These are phyloP conservation scores for Actinidia polygama DNA, from an alignment of 179 eudicot genomes.

Conservation along the genomic window DNA sequence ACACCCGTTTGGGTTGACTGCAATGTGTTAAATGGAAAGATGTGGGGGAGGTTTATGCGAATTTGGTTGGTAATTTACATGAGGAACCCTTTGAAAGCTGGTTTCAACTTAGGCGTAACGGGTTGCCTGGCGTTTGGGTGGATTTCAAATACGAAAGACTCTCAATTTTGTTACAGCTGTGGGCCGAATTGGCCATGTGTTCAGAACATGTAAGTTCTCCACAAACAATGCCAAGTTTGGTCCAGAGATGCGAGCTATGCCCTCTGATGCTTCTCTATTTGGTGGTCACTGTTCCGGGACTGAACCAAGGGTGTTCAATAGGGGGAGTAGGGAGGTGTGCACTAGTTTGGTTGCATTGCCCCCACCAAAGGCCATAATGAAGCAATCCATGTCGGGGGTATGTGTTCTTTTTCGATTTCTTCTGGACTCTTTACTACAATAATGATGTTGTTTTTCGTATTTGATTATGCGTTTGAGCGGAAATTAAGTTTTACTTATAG, in stretches of 20 bases:
- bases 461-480: background rate
- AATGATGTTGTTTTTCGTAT: background rate
- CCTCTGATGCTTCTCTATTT: background rate
- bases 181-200: constrained; percentile 19
- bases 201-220: background rate
- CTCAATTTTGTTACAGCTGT: constrained; percentile 21
- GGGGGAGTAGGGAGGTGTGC: background rate
- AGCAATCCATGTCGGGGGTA: constrained; percentile 5
- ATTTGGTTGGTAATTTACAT: constrained; percentile 14
- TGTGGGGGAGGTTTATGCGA: constrained; percentile 1
- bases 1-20: background rate
- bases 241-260: constrained; percentile 16
- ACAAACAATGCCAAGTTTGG: constrained; percentile 10
- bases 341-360: constrained; percentile 12
- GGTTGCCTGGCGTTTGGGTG: constrained; percentile 7
- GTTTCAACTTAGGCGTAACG: constrained; percentile 10
- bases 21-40: background rate
- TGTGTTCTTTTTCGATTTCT: background rate
- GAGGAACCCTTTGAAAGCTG: constrained; percentile 12
- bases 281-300: background rate
- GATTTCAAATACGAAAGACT: constrained; percentile 24
- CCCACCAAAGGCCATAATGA: background rate
- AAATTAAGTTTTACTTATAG: no score
- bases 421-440: background rate
- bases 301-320: background rate